Base-by-base conservation (phyloP, 2,329 filamentous ascomycete genomes). In the Aspergillus ochraceoroseus region DNA sequence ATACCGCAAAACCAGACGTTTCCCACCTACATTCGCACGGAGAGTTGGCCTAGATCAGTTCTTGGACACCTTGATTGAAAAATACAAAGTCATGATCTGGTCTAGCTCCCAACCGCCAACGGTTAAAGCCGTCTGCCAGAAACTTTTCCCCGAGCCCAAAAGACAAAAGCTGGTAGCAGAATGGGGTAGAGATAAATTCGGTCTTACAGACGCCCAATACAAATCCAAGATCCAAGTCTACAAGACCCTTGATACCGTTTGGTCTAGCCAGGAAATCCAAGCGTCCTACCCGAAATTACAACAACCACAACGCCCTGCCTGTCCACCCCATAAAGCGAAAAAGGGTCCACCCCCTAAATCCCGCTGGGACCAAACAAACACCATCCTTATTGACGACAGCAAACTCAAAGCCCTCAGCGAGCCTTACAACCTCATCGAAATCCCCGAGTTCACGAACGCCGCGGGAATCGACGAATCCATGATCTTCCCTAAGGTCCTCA, bases 361-460 rank as follows among this genome's bases (percentile, higher is more conserved):
- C 9, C 61, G 52, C 0, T 96, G 88, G 84, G 76, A 81, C 53
- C 88, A 95, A 66, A 74, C 74, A 35, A 94, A 96, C 63, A 96
- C 92, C 0, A 75, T 96, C 5, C 72, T 98, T 17, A 80, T 96
- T 26, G 92, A 98, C 53, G 92, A 96, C 65, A 86, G 82, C 19
- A 55, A 66, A 1, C 75, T 89, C 56, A 98, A 96, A 70, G 89
- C 83, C 0, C 73, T 78, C 17, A 82, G 76, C 40, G 87, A 98
- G 63, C 92, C 92, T 1, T 77, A 79, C 66, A 96, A 96, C 55
- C 73, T 92, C 14, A 66, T 96, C 7, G 71, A 81, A 49, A 75
- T 96, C 14, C 85, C 88, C 1, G 87, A 94, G 63, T 95, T 92
- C 57, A 63, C 54, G 13, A 61, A 59, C 26, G 71, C 61, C 20